Base-by-base conservation (phyloP, 495 filamentous ascomycete genomes). In the Lasiosphaeria ovina region DNA sequence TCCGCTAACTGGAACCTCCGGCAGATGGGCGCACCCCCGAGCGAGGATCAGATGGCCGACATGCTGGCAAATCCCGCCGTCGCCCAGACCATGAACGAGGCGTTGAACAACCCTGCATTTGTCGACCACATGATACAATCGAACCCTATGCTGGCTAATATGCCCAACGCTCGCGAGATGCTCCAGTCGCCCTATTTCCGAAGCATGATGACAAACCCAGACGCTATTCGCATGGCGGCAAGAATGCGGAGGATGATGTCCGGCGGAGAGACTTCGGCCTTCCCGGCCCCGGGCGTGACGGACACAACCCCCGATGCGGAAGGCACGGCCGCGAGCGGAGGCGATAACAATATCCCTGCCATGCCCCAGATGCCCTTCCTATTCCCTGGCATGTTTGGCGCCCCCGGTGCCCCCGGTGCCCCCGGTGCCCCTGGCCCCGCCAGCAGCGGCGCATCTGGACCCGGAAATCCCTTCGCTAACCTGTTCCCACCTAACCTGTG, bases 151-250 rank as follows among this genome's bases (percentile, higher is more conserved):
- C 83, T 97, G 3, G 89, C 91, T 54, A 84, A 87, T 59, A 91
- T 91, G 76, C 92, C 92, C 24, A 85, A 88, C 57, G 89, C 87
- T 17, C 88, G 91, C 55, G 82, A 93, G 67, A 86, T 97, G 74
- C 81, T 99, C 66, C 84, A 89, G 59, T 92, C 90, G 32, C 91
- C 92, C 0, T 82, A 89, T 55, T 93, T 97, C 69, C 85, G 95
- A 60, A 83, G 89, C 17, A 96, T 98, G 91, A 87, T 99, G 83
- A 93, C 93, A n/a, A 91, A 95, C 66, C 95, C 95, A 33, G 85
- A 89, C 14, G 84, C 88, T 32, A 78, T 98, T 31, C 82, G 93
- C 45, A 84, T 88, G 64, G 90, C 92, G 62, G 80, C 89, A 47
- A 85, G 89, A 57, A 87, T 98, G 83, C 87, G 90, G 62, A 80